Evolutionary conservation across 2,329 filamentous ascomycete species (phyloP).

Genomic region (Alternaria sp.): DNA sequence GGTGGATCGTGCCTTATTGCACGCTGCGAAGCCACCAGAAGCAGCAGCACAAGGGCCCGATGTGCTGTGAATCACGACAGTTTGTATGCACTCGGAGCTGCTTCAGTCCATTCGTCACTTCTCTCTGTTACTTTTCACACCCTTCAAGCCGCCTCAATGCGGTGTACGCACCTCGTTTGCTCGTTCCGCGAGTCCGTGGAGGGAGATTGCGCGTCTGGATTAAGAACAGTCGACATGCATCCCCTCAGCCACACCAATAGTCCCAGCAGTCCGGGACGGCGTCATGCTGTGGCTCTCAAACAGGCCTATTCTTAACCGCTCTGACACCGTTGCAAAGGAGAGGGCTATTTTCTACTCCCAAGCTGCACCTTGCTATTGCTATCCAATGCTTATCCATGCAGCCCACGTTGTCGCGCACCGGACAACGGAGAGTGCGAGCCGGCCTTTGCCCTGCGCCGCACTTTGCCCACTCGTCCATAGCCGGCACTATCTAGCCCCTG

Average conservation of each 20-base stretch:
- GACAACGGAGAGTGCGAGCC: conserved; percentile 10
- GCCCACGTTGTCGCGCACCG: conserved; percentile 7
- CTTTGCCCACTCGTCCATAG: conserved; percentile 1
- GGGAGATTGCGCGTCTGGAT: conserved; percentile 30
- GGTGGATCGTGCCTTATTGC: conserved; percentile 24
- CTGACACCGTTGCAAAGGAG: conserved; percentile 10
- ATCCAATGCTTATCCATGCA: conserved; percentile 3
- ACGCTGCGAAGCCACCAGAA: conserved; percentile 1
- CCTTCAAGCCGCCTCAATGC: neutral
- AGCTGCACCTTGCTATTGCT: neutral
- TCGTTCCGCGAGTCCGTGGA: conserved; percentile 6
- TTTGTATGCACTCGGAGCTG: conserved; percentile 5
- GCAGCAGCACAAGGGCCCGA: conserved; percentile 4
- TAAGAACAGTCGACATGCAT: conserved; percentile 18
- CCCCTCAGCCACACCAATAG: conserved; percentile 23
- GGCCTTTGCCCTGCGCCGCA: conserved; percentile 15
- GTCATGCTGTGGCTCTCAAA: conserved; percentile 22
- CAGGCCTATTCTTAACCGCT: conserved; percentile 12
- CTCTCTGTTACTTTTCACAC: neutral
- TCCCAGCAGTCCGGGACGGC: conserved; percentile 19
- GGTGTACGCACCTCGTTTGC: neutral
- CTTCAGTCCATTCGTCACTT: neutral
- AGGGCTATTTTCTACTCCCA: neutral
- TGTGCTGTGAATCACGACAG: neutral
- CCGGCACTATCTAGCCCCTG: conserved; percentile 13